phyloP scores from a whole-genome alignment of 257 asterid genomes.

The Gardenia jasminoides region DNA sequence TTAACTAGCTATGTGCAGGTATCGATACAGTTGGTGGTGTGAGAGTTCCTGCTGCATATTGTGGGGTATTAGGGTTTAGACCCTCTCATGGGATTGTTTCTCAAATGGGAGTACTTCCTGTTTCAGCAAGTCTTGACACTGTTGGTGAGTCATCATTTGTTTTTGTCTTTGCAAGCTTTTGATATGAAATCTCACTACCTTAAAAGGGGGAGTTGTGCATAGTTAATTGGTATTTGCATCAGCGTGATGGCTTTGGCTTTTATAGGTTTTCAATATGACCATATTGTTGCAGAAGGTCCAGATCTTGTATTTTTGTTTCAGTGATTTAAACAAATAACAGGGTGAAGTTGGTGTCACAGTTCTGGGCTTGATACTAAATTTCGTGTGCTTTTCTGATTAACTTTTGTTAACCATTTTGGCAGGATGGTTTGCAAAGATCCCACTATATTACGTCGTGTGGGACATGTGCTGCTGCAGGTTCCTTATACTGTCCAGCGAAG shows the following conservation, averaged over 20 bases:
- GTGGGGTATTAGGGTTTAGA: conserved; percentile 90
- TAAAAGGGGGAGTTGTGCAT: too few species aligned
- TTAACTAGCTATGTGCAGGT: conserved; percentile 53
- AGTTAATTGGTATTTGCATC: too few species aligned
- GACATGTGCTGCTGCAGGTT: conserved; percentile 82
- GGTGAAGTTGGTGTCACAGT: not conserved
- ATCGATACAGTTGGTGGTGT: conserved; percentile 95
- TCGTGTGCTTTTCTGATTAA: conserved; percentile 1
- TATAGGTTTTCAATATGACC: too few species aligned
- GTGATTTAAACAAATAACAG: too few species aligned
- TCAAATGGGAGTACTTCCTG: conserved; percentile 70
- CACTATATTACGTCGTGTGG: conserved; percentile 78
- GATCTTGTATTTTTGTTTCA: too few species aligned
- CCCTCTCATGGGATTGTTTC: conserved; percentile 82
- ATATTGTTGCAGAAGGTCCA: too few species aligned
- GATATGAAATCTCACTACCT: not conserved
- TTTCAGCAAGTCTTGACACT: conserved; percentile 85
- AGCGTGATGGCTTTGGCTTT: too few species aligned
- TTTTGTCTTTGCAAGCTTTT: not conserved
- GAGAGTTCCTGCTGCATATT: conserved; percentile 87
- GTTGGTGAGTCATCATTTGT: conserved; percentile 57
- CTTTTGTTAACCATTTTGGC: conserved; percentile 23
- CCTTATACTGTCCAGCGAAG: conserved; percentile 68
- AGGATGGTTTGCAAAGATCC: conserved; percentile 99
- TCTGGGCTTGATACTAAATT: not conserved